Base-by-base conservation (phyloP, 2,329 filamentous ascomycete genomes). In the Microascus cirrosus region DNA sequence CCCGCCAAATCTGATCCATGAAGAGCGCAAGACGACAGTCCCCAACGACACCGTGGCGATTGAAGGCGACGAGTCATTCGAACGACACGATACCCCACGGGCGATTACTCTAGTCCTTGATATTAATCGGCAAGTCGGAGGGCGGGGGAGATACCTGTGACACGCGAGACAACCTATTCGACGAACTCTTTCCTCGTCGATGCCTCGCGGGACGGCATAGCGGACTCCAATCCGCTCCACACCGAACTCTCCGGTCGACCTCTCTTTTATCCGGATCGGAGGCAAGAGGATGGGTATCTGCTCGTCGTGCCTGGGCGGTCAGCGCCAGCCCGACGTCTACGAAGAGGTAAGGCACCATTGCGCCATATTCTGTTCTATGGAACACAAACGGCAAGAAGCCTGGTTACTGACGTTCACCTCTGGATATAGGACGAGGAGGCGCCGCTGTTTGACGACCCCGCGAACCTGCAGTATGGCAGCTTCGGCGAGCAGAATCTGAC, bases 381-480 rank as follows among this genome's bases (percentile, higher is more conserved):
- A 20, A 42, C 7, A 15, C 12, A 24, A n/a, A 2, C 15, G 22
- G 36, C 11, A 45, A 11, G 18, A 15, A 24, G 48, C 45, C 12
- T 50, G 35, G 13, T 20, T 51, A 34, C 20, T 28, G 25, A 42
- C 25, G 34, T n/a, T n/a, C n/a, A 24, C 32, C 60, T 51, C 25
- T 53, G 20, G n/a, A 62, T 83, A 79, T 77, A 80, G 61, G 81
- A 83, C 57, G 79, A 82, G 61, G 77, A 77, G 18, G 75, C 81
- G 42, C 73, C 83, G 22, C 74, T 86, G 28, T 83, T 83, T 66
- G 82, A 85, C 62, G 83, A 86, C 59, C 73, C 78, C 39, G 80
- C 80, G 64, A 74, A 74, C 59, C 72, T 80, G 63, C 77, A 83
- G 59, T 86, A 86, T 61, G 82, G 82, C 54, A 85, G 81, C 67